A percentile compares a stretch with the other conserved stretches of the same genome.
Conservation (phyloP, 441 rosid genomes). For the Erodium texanum region DNA sequence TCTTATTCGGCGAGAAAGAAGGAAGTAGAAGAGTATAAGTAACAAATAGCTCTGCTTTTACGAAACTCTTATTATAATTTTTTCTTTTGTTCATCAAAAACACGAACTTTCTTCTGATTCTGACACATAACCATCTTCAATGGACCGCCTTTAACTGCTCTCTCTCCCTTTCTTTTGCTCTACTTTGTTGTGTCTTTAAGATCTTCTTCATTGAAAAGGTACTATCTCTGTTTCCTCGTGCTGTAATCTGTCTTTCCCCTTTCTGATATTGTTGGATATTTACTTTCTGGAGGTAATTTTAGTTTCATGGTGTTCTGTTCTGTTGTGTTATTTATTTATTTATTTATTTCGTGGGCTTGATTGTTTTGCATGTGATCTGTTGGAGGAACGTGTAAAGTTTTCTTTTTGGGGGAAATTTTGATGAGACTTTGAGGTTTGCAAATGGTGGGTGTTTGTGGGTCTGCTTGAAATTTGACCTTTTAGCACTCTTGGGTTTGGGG, state of each 20-base stretch:
- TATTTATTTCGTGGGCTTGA: not conserved
- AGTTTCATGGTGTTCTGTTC: not conserved
- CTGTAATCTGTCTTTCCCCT: not conserved
- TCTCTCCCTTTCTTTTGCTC: not conserved
- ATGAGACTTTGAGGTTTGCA: not conserved
- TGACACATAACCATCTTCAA: constrained; percentile 3
- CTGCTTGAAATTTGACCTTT: not conserved
- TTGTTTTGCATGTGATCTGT: constrained; percentile 6
- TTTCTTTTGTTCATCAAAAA: not conserved
- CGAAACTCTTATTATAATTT: constrained; percentile 1
- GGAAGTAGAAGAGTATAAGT: constrained; percentile 73
- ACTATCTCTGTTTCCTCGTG: not conserved
- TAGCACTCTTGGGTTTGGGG: not conserved
- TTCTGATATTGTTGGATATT: not conserved
- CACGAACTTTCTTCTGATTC: constrained; percentile 6
- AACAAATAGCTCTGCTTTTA: constrained; percentile 54
- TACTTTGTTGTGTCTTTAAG: constrained; percentile 3
- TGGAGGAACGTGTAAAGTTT: not conserved
- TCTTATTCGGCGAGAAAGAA: constrained; percentile 34
- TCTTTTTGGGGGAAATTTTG: not conserved
- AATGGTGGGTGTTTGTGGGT: constrained; percentile 4
- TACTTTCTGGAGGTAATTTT: not conserved
- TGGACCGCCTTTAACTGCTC: constrained; percentile 4
- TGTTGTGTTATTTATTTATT: no score
- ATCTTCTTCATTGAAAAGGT: constrained; percentile 2